Evolutionary conservation across 257 asterid genomes (phyloP).

Genomic region (Lantana camara): DNA sequence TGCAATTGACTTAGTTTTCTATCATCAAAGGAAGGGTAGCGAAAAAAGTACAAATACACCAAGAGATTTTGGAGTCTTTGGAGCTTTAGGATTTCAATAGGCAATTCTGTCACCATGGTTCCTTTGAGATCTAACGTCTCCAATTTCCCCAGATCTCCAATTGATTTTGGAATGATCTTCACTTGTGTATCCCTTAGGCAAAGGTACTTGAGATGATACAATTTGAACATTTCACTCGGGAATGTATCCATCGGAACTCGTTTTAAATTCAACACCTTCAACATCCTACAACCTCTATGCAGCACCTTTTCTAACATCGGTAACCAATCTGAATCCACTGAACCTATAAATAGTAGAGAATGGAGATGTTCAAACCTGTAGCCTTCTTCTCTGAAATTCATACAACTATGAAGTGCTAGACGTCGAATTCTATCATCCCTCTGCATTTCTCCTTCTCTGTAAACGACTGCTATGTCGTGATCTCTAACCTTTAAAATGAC

Average conservation of each 20-base stretch:
- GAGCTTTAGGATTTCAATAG: not conserved
- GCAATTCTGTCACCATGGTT: not conserved
- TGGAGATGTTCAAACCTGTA: too few relatives aligned
- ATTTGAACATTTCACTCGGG: too few relatives aligned
- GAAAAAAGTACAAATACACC: too few relatives aligned
- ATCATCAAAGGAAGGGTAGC: not conserved
- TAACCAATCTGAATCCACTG: not conserved
- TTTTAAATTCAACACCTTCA: slow-evolving; percentile 25
- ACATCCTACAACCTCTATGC: not conserved
- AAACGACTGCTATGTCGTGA: not conserved
- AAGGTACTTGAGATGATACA: too few relatives aligned
- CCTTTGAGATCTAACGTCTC: not conserved
- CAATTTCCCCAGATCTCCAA: not conserved
- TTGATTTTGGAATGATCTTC: not conserved
- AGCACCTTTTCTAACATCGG: not conserved
- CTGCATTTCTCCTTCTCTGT: not conserved
- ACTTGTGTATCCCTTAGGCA: too few relatives aligned
- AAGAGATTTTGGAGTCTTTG: too few relatives aligned
- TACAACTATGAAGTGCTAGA: not conserved
- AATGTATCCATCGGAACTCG: too few relatives aligned
- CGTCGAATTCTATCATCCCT: not conserved
- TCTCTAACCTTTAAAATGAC: slow-evolving; percentile 9
- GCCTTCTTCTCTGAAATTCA: not conserved
- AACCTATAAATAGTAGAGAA: slow-evolving; percentile 8
- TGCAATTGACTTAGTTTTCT: slow-evolving; percentile 21